Base-by-base conservation (phyloP, 257 asterid species). In the Petrea volubilis region DNA sequence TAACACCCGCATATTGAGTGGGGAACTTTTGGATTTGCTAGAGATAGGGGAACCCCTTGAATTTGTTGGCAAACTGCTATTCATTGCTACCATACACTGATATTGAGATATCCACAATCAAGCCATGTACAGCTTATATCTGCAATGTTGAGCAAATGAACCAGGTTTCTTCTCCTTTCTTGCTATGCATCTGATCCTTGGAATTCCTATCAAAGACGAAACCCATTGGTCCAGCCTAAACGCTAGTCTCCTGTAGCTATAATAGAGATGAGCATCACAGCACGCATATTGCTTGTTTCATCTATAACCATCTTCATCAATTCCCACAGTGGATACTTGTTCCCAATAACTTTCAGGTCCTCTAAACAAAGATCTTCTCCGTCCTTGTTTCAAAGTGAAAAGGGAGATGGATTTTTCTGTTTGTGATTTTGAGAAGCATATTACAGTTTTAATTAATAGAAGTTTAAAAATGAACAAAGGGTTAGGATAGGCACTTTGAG, bases 1-100 rank as follows among this genome's bases (percentile, higher is more conserved):
- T 51, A 34, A 25, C 9, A 44, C 53, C 55, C 21, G 1, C 34
- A 27, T 62, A 44, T 61, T 43, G 25, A 44, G 23, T 47, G 49
- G 27, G 11, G 7, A 15, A 49, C 46, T 61, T 34, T 49, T 24
- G 69, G 56, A 64, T 64, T 64, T 64, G 58, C 69, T 47, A 49
- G 51, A 24, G 8, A 60, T 60, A 52, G 51, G 65, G 31, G 27
- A 50, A 3, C 18, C 41, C 24, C 15, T 28, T 64, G 36, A 47
- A 25, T 51, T 43, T 10, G 53, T 46, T 28, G 8, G 8, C n/a
- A 31, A 60, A 60, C 38, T 49, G 33, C 38, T 28, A 33, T 63
- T n/a, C 27, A 17, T 38, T 21, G 31, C 64, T 40, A 27, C 58
- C 18, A 29, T 36, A 50, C 17, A 41, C 29, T 49, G 62, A 55